Conservation (phyloP, 768 basidiomycete genomes). For the Rhizopogon roseolus region DNA sequence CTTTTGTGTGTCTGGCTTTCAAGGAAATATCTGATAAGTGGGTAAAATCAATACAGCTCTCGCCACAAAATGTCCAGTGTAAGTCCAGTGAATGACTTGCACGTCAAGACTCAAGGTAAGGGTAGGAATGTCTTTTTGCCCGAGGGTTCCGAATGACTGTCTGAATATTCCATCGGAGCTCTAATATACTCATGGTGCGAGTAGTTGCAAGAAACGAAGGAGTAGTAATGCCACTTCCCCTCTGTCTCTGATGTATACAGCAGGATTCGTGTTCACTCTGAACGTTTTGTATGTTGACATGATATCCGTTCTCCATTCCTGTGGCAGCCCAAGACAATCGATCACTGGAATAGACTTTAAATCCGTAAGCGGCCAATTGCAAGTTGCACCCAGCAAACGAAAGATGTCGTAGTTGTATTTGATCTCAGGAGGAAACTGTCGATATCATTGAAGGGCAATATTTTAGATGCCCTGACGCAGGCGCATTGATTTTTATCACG, state of each 20-base stretch:
- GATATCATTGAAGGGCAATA: too few species aligned
- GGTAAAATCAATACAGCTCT: not conserved
- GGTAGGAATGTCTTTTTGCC: not conserved
- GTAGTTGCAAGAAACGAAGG: not conserved
- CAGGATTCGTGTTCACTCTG: not conserved
- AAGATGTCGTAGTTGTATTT: too few species aligned
- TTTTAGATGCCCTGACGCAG: too few species aligned
- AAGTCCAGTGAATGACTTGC: not conserved
- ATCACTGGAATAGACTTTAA: not conserved
- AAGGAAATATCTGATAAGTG: not conserved
- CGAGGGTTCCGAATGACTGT: too few species aligned
- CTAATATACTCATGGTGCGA: not conserved
- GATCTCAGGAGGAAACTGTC: too few species aligned
- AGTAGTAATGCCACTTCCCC: not conserved
- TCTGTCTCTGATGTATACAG: not conserved
- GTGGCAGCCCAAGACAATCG: not conserved
- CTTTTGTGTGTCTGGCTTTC: not conserved
- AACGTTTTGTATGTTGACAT: not conserved
- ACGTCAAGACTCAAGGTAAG: slow-evolving; percentile 2
- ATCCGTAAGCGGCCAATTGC: too few species aligned
- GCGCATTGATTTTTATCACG: not conserved
- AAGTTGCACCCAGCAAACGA: too few species aligned
- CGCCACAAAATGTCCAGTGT: not conserved
- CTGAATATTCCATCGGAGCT: not conserved
- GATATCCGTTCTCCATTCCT: not conserved